A percentile compares a stretch with the other conserved stretches of the same genome.
Conservation (phyloP, 495 filamentous ascomycete genomes). For the Astrothelium subdiscretum region DNA sequence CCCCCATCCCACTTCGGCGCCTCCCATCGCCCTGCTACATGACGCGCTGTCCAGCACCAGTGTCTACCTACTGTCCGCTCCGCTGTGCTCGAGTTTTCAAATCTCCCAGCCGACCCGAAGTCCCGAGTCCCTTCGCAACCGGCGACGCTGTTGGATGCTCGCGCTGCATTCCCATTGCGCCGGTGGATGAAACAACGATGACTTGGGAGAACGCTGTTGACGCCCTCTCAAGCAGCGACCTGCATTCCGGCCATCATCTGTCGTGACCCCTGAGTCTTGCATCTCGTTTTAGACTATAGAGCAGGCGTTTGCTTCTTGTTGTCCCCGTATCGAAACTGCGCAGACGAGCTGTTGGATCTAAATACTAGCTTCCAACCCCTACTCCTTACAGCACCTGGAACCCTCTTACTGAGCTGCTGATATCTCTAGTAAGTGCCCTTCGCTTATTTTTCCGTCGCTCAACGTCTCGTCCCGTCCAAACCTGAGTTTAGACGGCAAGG, state of each 20-base stretch:
- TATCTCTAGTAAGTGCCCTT: neutral
- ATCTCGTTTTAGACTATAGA: neutral
- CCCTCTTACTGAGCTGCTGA: neutral
- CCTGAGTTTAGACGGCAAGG: neutral
- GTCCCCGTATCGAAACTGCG: neutral
- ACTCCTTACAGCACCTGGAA: neutral
- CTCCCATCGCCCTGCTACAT: neutral
- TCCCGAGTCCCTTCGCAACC: neutral
- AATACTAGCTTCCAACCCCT: neutral
- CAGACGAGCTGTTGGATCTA: neutral
- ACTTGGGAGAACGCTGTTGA: neutral
- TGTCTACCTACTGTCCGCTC: neutral
- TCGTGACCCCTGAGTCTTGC: neutral
- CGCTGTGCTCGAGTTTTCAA: neutral
- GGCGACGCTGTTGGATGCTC: neutral
- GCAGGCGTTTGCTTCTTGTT: neutral
- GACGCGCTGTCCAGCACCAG: neutral
- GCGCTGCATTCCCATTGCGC: neutral
- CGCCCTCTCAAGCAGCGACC: neutral
- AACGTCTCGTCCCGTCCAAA: neutral
- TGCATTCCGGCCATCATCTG: neutral
- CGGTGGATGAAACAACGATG: neutral
- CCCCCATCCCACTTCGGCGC: neutral
- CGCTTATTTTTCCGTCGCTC: neutral
- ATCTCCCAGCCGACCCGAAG: neutral